Evolutionary conservation across 371 early-diverging fungal genomes (phyloP).

Genomic region (Vairimorpha necatrix): DNA sequence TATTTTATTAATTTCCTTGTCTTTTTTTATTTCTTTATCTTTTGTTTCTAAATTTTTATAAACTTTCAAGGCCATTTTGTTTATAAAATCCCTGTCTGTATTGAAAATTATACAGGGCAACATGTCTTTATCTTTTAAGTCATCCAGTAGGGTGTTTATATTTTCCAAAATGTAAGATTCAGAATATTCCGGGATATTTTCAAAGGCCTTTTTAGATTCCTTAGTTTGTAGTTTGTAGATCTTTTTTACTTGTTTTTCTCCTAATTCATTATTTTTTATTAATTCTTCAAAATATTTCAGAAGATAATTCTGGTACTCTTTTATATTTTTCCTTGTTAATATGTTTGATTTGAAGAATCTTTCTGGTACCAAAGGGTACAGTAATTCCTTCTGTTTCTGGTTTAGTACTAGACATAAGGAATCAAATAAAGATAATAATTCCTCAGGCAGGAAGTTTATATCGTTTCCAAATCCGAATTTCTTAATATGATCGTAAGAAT

Average conservation of each 20-base stretch:
- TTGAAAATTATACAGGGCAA: constrained; percentile 68
- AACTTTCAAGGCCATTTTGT: constrained; percentile 62
- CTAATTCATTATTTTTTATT: constrained; percentile 53
- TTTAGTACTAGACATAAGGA: constrained; percentile 57
- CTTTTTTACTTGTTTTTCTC: constrained; percentile 56
- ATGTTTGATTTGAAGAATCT: constrained; percentile 64
- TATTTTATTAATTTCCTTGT: constrained; percentile 55
- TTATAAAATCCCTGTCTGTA: constrained; percentile 66
- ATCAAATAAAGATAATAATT: constrained; percentile 62
- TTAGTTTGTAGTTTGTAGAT: constrained; percentile 59
- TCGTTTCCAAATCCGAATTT: constrained; percentile 64
- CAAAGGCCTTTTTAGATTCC: constrained; percentile 49
- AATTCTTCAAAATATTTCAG: constrained; percentile 53
- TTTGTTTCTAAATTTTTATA: constrained; percentile 52
- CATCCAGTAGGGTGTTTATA: constrained; percentile 51
- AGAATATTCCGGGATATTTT: constrained; percentile 17
- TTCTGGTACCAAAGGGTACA: constrained; percentile 57
- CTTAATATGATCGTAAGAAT: constrained; percentile 60
- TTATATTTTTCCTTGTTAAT: constrained; percentile 60
- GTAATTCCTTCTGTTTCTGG: constrained; percentile 52
- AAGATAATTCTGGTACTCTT: constrained; percentile 59
- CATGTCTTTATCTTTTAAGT: constrained; percentile 61
- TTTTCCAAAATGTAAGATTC: constrained; percentile 55
- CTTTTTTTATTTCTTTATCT: constrained; percentile 53
- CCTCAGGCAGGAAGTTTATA: constrained; percentile 64